Conservation (phyloP, 1,139 yeast species). For the Candida albicans region DNA sequence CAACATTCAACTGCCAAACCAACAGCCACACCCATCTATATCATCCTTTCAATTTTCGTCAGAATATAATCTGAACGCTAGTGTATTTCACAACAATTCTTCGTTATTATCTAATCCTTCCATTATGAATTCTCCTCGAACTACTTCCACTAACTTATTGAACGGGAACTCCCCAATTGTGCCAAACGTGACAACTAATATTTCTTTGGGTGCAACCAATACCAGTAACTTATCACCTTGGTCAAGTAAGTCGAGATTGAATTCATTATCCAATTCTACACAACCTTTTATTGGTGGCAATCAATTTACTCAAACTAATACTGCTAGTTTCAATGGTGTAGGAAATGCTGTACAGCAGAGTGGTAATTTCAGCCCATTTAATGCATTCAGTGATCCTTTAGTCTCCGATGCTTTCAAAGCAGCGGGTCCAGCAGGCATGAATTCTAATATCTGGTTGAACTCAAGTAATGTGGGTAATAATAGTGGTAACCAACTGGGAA, state of each 20-base stretch:
- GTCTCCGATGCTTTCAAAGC: constrained; percentile 9
- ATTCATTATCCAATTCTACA: constrained; percentile 11
- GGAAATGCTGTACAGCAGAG: constrained; percentile 1
- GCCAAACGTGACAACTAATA: not conserved
- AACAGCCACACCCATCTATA: not conserved
- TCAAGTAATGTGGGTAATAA: constrained; percentile 11
- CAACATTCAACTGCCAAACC: not conserved
- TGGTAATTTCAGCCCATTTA: constrained; percentile 13
- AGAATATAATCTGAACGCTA: constrained; percentile 5
- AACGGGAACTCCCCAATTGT: constrained; percentile 5
- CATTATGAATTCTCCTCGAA: constrained; percentile 11
- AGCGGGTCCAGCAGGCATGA: constrained; percentile 8
- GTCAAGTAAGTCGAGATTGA: constrained; percentile 15
- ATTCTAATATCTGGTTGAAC: constrained; percentile 22
- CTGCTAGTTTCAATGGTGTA: constrained; percentile 1
- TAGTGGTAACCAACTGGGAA: not conserved
- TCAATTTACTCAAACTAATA: constrained; percentile 1
- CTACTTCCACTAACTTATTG: constrained; percentile 8
- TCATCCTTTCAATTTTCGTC: constrained; percentile 2
- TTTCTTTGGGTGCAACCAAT: constrained; percentile 2
- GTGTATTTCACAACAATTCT: constrained; percentile 3
- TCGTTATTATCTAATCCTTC: constrained; percentile 3
- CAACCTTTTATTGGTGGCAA: constrained; percentile 5
- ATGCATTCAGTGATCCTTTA: constrained; percentile 14
- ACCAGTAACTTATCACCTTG: constrained; percentile 13